Conservation (phyloP, 2,329 filamentous ascomycete genomes). For the Sporothrix pseudoabietina region DNA sequence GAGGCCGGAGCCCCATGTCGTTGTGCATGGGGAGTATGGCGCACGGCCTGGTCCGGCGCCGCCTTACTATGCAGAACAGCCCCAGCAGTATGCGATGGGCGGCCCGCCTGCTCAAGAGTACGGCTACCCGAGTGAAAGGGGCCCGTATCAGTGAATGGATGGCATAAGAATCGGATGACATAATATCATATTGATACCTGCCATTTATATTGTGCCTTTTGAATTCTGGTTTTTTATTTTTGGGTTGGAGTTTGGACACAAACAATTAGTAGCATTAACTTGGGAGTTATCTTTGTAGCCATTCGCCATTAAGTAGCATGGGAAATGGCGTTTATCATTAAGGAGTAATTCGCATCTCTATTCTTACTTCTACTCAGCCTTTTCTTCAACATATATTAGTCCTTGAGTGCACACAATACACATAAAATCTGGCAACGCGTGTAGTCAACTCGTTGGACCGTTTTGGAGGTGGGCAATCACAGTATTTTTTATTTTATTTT, state of each 20-base stretch:
- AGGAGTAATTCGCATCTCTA: neutral
- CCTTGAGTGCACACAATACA: neutral
- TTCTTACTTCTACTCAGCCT: neutral
- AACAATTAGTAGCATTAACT: neutral
- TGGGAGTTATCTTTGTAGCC: neutral
- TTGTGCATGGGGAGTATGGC: constrained; percentile 46
- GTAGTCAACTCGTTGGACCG: neutral
- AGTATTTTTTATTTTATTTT: neutral
- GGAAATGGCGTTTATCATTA: neutral
- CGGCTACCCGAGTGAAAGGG: constrained; percentile 48
- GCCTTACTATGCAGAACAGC: constrained; percentile 31
- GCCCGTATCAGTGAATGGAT: constrained; percentile 29
- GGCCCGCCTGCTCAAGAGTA: constrained; percentile 44
- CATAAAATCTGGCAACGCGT: neutral
- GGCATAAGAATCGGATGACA: neutral
- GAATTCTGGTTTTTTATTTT: neutral
- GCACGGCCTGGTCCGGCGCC: constrained; percentile 37
- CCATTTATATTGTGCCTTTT: neutral
- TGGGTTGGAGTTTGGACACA: neutral
- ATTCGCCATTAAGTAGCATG: neutral
- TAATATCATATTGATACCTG: neutral
- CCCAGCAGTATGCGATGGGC: neutral
- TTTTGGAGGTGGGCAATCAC: neutral
- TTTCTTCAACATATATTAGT: neutral
- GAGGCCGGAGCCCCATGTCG: constrained; percentile 40